These are phyloP conservation scores for Hansenula sp. DNA, from an alignment of 1,139 yeast species.

Conservation along the genomic window DNA sequence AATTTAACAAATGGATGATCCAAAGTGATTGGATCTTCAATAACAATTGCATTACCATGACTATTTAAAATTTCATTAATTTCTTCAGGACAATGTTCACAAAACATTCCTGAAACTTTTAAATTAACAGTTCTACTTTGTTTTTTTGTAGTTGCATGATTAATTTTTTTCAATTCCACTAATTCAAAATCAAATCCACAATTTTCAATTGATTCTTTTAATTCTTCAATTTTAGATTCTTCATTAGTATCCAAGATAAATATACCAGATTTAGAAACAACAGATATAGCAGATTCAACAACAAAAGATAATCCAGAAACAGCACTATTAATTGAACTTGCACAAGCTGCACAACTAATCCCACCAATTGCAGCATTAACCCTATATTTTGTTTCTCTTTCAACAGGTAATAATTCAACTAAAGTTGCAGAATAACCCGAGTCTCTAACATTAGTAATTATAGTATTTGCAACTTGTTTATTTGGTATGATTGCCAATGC, in stretches of 20 bases:
- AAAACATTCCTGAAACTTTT: conserved; percentile 64
- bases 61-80: conserved; percentile 44
- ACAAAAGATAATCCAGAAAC: conserved; percentile 50
- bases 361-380: conserved; percentile 66
- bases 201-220: conserved; percentile 53
- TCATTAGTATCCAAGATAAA: conserved; percentile 45
- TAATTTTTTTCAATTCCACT: conserved; percentile 34
- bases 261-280: conserved; percentile 56
- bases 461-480: conserved; percentile 46
- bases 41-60: conserved; percentile 52
- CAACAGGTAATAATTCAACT: conserved; percentile 56
- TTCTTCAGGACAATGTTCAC: conserved; percentile 62
- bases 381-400: conserved; percentile 38
- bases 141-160: conserved; percentile 41
- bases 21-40: conserved; percentile 52
- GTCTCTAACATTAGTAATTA: conserved; percentile 44
- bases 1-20: conserved; percentile 54
- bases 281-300: conserved; percentile 47
- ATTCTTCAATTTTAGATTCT: conserved; percentile 27
- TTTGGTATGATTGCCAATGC: conserved; percentile 46
- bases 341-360: conserved; percentile 73
- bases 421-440: conserved; percentile 55
- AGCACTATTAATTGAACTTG: conserved; percentile 47
- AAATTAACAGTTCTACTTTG: conserved; percentile 53
- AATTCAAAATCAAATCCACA: conserved; percentile 59